A percentile compares a stretch with the other conserved stretches of the same genome.
phyloP scores from a whole-genome alignment of 2,329 filamentous ascomycete genomes.

The Claviceps pusilla region DNA sequence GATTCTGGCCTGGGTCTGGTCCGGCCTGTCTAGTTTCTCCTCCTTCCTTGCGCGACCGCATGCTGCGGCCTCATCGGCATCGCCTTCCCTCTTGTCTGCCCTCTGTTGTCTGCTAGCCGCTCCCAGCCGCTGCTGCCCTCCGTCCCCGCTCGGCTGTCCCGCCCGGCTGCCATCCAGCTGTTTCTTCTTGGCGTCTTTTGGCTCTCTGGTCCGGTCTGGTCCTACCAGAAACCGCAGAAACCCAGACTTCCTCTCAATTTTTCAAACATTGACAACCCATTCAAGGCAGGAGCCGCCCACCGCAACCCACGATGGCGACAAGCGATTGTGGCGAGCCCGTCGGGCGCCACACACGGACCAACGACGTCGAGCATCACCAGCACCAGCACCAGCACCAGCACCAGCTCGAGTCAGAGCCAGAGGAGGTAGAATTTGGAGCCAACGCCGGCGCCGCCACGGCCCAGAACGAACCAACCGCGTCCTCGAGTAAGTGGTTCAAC shows the following conservation, averaged over 20 bases:
- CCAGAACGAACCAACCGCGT: constrained; percentile 1
- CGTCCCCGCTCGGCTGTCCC: background rate
- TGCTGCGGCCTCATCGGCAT: too few relatives aligned
- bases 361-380: background rate
- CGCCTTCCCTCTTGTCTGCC: background rate
- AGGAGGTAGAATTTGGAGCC: background rate
- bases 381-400: constrained; percentile 1
- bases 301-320: background rate
- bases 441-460: background rate
- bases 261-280: background rate
- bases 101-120: too few relatives aligned
- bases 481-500: constrained; percentile 1
- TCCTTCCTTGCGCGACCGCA: too few relatives aligned
- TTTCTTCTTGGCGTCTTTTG: background rate
- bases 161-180: too few relatives aligned
- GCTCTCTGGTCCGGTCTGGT: background rate
- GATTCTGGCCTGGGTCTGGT: too few relatives aligned
- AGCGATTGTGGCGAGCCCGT: constrained; percentile 3
- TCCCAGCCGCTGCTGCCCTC: background rate
- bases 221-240: background rate
- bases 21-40: too few relatives aligned
- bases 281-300: background rate
- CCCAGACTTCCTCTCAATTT: too few relatives aligned
- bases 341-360: constrained; percentile 4
- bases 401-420: background rate